phyloP scores from a whole-genome alignment of 2,329 filamentous ascomycete species.

The Aureobasidium vineae region DNA sequence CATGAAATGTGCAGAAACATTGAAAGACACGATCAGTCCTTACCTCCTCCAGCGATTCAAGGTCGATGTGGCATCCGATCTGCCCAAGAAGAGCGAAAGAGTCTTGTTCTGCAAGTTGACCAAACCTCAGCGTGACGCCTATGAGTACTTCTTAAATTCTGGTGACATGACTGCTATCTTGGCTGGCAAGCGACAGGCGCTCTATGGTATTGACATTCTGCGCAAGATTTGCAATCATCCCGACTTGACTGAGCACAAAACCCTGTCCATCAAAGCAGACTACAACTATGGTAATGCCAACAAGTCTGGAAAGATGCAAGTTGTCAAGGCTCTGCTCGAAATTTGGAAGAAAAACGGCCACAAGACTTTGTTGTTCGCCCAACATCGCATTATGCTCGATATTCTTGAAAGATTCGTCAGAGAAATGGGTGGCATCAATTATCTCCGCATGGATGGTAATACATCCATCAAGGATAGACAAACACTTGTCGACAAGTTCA shows the following conservation, averaged over 20 bases:
- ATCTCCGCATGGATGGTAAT: conserved; percentile 88
- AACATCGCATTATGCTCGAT: conserved; percentile 92
- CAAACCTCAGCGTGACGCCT: conserved; percentile 71
- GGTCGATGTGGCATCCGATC: conserved; percentile 85
- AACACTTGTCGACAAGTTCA: conserved; percentile 87
- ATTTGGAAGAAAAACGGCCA: conserved; percentile 92
- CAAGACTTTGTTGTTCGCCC: conserved; percentile 89
- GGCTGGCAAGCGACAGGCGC: conserved; percentile 68
- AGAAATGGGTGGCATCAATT: conserved; percentile 67
- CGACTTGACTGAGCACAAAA: conserved; percentile 72
- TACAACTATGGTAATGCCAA: conserved; percentile 75
- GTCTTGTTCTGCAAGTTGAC: conserved; percentile 96
- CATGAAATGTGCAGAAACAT: conserved; percentile 85
- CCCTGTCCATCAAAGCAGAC: conserved; percentile 56
- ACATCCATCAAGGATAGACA: conserved; percentile 90
- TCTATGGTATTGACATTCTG: conserved; percentile 87
- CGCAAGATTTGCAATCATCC: conserved; percentile 98
- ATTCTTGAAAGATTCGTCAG: conserved; percentile 82
- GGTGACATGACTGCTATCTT: conserved; percentile 84
- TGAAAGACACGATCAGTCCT: conserved; percentile 91
- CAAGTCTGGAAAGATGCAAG: conserved; percentile 93
- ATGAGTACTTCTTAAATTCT: conserved; percentile 76
- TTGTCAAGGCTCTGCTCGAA: conserved; percentile 80
- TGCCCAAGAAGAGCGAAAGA: conserved; percentile 94
- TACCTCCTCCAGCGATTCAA: conserved; percentile 93